phyloP scores from a whole-genome alignment of 2,329 filamentous ascomycete species.

The Aspergillus fumigatus region DNA sequence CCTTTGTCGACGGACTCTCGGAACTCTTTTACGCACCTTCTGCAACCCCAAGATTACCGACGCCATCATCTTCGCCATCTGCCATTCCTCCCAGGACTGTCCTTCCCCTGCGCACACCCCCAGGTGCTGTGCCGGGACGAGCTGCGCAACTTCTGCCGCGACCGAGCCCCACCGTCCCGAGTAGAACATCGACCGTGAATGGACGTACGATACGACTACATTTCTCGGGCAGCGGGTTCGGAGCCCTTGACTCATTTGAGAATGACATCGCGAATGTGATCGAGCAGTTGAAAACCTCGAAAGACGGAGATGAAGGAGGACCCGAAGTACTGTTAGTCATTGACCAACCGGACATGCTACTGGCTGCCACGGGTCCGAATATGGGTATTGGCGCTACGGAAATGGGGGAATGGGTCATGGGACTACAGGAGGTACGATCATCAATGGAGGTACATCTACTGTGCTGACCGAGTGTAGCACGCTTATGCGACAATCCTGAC shows the following conservation, averaged over 20 bases:
- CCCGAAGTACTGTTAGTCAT: conserved; percentile 54
- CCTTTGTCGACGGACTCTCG: conserved; percentile 71
- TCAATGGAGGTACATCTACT: neutral
- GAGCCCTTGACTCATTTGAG: conserved; percentile 32
- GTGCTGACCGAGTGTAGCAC: conserved; percentile 38
- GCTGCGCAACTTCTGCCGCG: conserved; percentile 12
- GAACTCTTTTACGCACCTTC: conserved; percentile 46
- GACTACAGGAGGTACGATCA: conserved; percentile 57
- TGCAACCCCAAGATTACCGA: conserved; percentile 9
- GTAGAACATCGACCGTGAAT: conserved; percentile 14
- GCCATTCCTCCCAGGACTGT: conserved; percentile 17
- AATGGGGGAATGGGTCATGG: conserved; percentile 55
- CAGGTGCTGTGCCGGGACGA: conserved; percentile 19
- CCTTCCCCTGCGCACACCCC: conserved; percentile 25
- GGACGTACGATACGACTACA: conserved; percentile 25
- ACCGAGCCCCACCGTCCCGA: conserved; percentile 3
- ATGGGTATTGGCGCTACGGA: conserved; percentile 39
- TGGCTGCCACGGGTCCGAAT: conserved; percentile 54
- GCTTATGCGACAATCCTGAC: conserved; percentile 64
- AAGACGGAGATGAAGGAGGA: conserved; percentile 17
- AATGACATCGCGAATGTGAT: conserved; percentile 31
- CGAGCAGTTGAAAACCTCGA: conserved; percentile 23
- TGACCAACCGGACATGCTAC: conserved; percentile 61
- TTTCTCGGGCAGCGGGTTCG: conserved; percentile 24
- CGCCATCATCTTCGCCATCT: conserved; percentile 11